Evolutionary conservation across 2,329 filamentous ascomycete species (phyloP).

Genomic region (Cladosporium halotolerans): DNA sequence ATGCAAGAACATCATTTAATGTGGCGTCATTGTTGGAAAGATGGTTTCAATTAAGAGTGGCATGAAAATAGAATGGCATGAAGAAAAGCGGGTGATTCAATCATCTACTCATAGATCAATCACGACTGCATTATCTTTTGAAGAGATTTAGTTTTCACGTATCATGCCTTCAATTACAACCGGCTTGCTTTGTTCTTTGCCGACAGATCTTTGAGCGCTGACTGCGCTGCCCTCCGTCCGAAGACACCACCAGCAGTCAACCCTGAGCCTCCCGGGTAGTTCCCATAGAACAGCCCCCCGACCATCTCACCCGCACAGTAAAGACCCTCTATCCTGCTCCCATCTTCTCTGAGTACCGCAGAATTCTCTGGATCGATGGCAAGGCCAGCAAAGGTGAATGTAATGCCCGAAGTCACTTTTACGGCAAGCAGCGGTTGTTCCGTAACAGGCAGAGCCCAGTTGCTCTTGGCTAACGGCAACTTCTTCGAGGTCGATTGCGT

Average conservation of each 20-base stretch:
- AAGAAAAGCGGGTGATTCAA: too few species aligned
- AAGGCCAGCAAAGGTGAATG: constrained; percentile 63
- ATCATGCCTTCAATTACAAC: not conserved
- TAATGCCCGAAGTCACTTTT: constrained; percentile 59
- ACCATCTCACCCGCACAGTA: constrained; percentile 62
- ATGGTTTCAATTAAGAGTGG: too few species aligned
- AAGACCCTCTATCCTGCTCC: constrained; percentile 47
- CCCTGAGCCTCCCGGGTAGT: constrained; percentile 59
- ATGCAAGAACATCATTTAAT: too few species aligned
- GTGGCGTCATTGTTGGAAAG: too few species aligned
- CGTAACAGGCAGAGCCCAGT: constrained; percentile 58
- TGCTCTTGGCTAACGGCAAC: constrained; percentile 53
- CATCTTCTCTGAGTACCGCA: constrained; percentile 43
- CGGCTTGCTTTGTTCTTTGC: not conserved
- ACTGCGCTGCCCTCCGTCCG: constrained; percentile 39
- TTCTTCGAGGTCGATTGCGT: constrained; percentile 46
- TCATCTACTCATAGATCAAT: too few species aligned
- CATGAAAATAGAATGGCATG: too few species aligned
- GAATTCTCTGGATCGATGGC: constrained; percentile 50
- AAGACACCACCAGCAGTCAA: constrained; percentile 55
- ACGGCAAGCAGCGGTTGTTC: constrained; percentile 56
- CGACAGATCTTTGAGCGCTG: constrained; percentile 19
- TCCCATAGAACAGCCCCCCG: constrained; percentile 57
- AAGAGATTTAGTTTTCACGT: too few species aligned
- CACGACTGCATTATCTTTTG: too few species aligned